A percentile compares a stretch with the other conserved stretches of the same genome.
Conservation (phyloP, 768 basidiomycete species). For the Leccinum olivaceopallidum region DNA sequence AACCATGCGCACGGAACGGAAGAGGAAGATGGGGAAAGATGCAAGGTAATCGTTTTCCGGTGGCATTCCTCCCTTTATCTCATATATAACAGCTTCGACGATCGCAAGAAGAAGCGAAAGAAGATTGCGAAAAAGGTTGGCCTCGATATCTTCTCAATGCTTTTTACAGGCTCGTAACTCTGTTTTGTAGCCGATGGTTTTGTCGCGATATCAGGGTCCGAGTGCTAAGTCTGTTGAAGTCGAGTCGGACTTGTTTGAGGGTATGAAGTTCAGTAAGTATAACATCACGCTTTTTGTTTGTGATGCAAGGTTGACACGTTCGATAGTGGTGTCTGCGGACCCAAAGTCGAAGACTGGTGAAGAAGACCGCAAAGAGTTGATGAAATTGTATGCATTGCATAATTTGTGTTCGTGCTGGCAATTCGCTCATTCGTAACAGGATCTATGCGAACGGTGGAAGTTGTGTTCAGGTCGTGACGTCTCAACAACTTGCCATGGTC, state of each 20-base stretch:
- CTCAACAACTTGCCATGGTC: conserved; percentile 53
- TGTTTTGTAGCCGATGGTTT: conserved; percentile 47
- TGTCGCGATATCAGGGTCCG: conserved; percentile 68
- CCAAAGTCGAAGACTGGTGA: conserved; percentile 68
- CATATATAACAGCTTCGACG: conserved; percentile 28
- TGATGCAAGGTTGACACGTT: background rate
- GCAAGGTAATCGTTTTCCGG: conserved; percentile 40
- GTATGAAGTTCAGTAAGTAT: conserved; percentile 75
- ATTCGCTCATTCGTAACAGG: conserved; percentile 37
- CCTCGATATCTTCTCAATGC: background rate
- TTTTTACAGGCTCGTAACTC: background rate
- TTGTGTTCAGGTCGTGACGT: conserved; percentile 59
- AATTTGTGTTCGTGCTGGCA: background rate
- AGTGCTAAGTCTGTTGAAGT: conserved; percentile 59
- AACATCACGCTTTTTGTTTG: background rate
- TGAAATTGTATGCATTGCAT: conserved; percentile 53
- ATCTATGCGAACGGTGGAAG: conserved; percentile 71
- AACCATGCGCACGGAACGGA: conserved; percentile 60
- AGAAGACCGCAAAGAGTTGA: conserved; percentile 67
- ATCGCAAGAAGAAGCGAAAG: conserved; percentile 35
- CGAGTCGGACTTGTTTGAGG: conserved; percentile 68
- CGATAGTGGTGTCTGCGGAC: conserved; percentile 70
- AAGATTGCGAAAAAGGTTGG: conserved; percentile 29
- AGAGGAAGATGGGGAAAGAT: conserved; percentile 72
- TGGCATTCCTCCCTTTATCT: background rate